Conservation (phyloP, 805 yeast species). For the Naumovozyma castellii region DNA sequence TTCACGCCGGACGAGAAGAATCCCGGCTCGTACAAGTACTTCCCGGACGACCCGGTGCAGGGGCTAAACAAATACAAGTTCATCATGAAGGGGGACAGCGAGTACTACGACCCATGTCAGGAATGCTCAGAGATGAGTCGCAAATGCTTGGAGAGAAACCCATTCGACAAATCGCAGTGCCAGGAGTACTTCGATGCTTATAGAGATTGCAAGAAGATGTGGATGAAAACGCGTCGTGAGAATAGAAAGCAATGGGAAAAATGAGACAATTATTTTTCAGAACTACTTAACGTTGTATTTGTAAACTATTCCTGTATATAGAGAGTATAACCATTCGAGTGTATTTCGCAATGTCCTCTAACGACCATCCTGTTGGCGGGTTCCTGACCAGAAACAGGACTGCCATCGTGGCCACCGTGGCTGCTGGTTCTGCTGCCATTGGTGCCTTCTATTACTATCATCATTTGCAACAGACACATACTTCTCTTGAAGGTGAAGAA, state of each 20-base stretch:
- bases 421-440: conserved; percentile 55
- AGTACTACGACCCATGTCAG: conserved; percentile 87
- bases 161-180: conserved; percentile 59
- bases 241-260: conserved; percentile 27
- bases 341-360: not conserved
- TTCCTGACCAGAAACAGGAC: conserved; percentile 40
- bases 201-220: conserved; percentile 78
- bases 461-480: conserved; percentile 22
- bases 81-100: conserved; percentile 66
- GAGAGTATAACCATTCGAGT: too few species aligned
- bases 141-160: conserved; percentile 70
- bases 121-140: conserved; percentile 83
- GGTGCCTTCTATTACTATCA: conserved; percentile 48
- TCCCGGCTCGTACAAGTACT: conserved; percentile 20
- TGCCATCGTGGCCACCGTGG: conserved; percentile 54
- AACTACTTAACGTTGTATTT: too few species aligned
- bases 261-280: not conserved
- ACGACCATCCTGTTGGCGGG: conserved; percentile 11
- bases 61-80: conserved; percentile 60
- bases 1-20: conserved; percentile 7
- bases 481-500: not conserved
- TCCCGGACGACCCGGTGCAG: conserved; percentile 82
- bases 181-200: conserved; percentile 85
- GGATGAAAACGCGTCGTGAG: conserved; percentile 41
- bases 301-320: too few species aligned